A percentile compares a stretch with the other conserved stretches of the same genome.
phyloP scores from a whole-genome alignment of 805 yeast genomes.

The Candida hungchunana region DNA sequence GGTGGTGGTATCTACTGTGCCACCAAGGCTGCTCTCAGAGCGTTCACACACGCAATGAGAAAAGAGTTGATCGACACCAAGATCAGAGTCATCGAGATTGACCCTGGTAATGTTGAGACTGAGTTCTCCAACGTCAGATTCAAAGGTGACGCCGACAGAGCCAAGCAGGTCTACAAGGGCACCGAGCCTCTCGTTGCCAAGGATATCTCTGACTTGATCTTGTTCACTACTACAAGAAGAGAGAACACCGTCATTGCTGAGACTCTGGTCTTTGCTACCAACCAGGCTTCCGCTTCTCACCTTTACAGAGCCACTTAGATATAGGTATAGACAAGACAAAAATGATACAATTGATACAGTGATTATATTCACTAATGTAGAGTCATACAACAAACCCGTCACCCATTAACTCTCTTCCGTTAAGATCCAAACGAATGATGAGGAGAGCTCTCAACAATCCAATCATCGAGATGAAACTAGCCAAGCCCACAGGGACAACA shows the following conservation, averaged over 20 bases:
- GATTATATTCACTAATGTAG: too few relatives aligned
- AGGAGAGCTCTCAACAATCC: slow-evolving; percentile 72
- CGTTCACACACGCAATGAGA: slow-evolving; percentile 66
- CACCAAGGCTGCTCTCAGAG: slow-evolving; percentile 69
- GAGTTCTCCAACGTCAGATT: slow-evolving; percentile 59
- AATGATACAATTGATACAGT: too few relatives aligned
- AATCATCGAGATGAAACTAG: slow-evolving; percentile 89
- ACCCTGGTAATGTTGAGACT: slow-evolving; percentile 68
- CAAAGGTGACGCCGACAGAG: slow-evolving; percentile 51
- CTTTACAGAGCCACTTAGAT: slow-evolving; percentile 39
- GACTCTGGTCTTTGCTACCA: slow-evolving; percentile 75
- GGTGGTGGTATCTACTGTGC: slow-evolving; percentile 80
- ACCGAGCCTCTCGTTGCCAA: slow-evolving; percentile 54
- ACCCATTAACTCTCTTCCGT: slow-evolving; percentile 18
- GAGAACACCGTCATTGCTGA: slow-evolving; percentile 65
- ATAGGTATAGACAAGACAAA: too few relatives aligned
- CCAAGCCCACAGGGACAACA: slow-evolving; percentile 96
- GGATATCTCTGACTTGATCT: slow-evolving; percentile 34
- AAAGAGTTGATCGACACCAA: slow-evolving; percentile 70
- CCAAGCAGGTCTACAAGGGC: slow-evolving; percentile 53
- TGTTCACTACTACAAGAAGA: slow-evolving; percentile 53
- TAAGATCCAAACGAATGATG: slow-evolving; percentile 65
- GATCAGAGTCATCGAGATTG: slow-evolving; percentile 60
- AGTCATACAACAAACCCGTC: too few relatives aligned
- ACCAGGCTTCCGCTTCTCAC: slow-evolving; percentile 66